Evolutionary conservation across 768 basidiomycete species (phyloP).

Genomic region (Mycena maculata): DNA sequence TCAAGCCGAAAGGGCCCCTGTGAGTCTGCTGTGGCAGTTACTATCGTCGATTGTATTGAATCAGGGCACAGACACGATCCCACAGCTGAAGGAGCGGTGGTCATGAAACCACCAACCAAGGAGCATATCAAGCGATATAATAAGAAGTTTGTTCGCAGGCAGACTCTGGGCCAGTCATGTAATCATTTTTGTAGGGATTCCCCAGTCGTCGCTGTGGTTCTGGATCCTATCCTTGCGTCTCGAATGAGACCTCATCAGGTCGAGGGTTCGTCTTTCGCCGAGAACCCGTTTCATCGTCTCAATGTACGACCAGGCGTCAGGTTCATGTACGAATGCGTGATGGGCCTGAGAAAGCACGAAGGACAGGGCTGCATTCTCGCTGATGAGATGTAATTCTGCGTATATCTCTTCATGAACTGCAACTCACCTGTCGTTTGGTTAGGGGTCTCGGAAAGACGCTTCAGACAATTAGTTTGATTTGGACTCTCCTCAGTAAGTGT

Average conservation of each 20-base stretch:
- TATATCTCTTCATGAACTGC: conserved; percentile 19
- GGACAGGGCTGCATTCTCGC: conserved; percentile 96
- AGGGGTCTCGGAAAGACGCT: conserved; percentile 98
- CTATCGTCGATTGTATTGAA: conserved; percentile 3
- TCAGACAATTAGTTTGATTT: conserved; percentile 92
- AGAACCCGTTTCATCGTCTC: conserved; percentile 14
- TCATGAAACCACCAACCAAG: conserved; percentile 84
- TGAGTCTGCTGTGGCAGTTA: conserved; percentile 46
- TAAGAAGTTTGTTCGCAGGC: too few relatives aligned
- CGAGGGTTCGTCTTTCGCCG: conserved; percentile 66
- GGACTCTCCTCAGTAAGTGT: conserved; percentile 88
- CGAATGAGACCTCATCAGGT: conserved; percentile 89
- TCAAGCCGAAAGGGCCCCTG: conserved; percentile 59
- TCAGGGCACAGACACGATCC: conserved; percentile 75
- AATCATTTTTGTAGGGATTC: conserved; percentile 58
- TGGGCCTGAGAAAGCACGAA: conserved; percentile 92
- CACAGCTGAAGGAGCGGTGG: conserved; percentile 76
- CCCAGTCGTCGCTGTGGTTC: conserved; percentile 82
- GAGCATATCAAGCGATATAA: conserved; percentile 76
- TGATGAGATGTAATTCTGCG: conserved; percentile 85
- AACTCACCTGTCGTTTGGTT: conserved; percentile 25
- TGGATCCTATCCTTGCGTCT: conserved; percentile 86
- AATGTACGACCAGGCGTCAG: conserved; percentile 63
- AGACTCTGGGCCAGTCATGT: too few relatives aligned
- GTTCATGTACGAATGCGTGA: conserved; percentile 96